Conservation (phyloP, 106 monocot genomes). For the Allium cepa region DNA sequence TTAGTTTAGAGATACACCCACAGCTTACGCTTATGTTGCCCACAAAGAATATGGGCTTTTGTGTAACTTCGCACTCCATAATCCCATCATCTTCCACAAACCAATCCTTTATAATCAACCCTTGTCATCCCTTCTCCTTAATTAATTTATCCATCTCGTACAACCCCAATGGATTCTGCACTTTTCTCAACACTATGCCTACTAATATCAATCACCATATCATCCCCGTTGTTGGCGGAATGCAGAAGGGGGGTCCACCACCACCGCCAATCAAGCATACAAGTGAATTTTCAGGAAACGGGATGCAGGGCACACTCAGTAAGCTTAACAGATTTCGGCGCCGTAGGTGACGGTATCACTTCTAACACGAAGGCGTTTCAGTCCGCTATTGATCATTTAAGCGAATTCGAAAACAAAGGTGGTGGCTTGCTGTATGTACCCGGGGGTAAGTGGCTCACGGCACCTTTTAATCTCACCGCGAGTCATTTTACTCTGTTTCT, state of each 20-base stretch:
- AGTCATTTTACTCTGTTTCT: constrained; percentile 58
- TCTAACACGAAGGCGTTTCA: constrained; percentile 73
- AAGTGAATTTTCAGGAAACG: constrained; percentile 3
- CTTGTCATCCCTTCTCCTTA: too few relatives aligned
- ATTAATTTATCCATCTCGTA: too few relatives aligned
- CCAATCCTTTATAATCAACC: too few relatives aligned
- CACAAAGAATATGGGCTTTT: too few relatives aligned
- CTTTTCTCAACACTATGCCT: too few relatives aligned
- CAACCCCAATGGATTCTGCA: too few relatives aligned
- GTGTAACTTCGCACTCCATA: too few relatives aligned
- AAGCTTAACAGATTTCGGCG: constrained; percentile 77
- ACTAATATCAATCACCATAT: too few relatives aligned
- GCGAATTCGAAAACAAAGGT: constrained; percentile 24
- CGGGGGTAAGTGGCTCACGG: constrained; percentile 54
- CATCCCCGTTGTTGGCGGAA: not conserved
- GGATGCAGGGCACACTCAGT: constrained; percentile 55
- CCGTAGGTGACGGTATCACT: constrained; percentile 65
- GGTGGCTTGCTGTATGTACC: constrained; percentile 60
- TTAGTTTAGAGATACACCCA: too few relatives aligned
- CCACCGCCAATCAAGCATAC: not conserved
- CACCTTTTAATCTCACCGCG: constrained; percentile 51
- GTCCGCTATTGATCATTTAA: constrained; percentile 34
- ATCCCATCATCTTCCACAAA: too few relatives aligned
- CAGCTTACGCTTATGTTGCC: too few relatives aligned
- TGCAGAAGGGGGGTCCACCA: not conserved